Evolutionary conservation across 768 basidiomycete genomes (phyloP).

Genomic region (Serendipita sp.): DNA sequence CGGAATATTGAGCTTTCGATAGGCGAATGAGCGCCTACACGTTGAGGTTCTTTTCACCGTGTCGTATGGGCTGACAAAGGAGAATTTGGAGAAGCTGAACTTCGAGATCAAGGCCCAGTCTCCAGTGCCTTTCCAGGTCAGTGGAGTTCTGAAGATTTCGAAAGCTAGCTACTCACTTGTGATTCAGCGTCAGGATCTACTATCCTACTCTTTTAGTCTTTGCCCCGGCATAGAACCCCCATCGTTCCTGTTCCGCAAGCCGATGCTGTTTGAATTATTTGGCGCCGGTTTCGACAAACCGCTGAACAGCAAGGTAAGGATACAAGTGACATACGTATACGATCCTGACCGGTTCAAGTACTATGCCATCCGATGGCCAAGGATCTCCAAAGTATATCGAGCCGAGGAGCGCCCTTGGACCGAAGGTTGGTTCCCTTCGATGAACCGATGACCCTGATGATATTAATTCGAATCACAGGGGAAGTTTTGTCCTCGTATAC

Average conservation of each 20-base stretch:
- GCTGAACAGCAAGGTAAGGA: slow-evolving; percentile 34
- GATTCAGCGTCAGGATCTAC: slow-evolving; percentile 1
- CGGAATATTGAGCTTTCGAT: neutral
- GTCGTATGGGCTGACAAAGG: slow-evolving; percentile 56
- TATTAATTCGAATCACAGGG: slow-evolving; percentile 14
- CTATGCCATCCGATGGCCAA: slow-evolving; percentile 73
- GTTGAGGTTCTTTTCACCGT: slow-evolving; percentile 60
- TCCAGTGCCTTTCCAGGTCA: slow-evolving; percentile 13
- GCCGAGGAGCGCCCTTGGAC: slow-evolving; percentile 46
- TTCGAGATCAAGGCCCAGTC: slow-evolving; percentile 39
- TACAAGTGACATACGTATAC: neutral
- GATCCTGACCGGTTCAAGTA: slow-evolving; percentile 26
- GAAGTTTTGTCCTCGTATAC: slow-evolving; percentile 34
- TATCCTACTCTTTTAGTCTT: slow-evolving; percentile 42
- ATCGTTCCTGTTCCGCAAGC: slow-evolving; percentile 36
- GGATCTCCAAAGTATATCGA: slow-evolving; percentile 54
- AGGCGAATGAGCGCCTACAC: slow-evolving; percentile 35
- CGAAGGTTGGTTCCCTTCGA: slow-evolving; percentile 21
- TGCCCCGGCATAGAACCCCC: slow-evolving; percentile 35
- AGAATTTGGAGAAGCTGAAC: slow-evolving; percentile 55
- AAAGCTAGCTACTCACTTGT: neutral
- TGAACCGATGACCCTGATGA: neutral
- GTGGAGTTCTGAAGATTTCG: neutral
- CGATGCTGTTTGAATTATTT: slow-evolving; percentile 54
- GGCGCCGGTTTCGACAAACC: slow-evolving; percentile 74